A percentile compares a stretch with the other conserved stretches of the same genome.
These are phyloP conservation scores for Penicillium cataractarum DNA, from an alignment of 495 filamentous ascomycete species.

Conservation along the genomic window DNA sequence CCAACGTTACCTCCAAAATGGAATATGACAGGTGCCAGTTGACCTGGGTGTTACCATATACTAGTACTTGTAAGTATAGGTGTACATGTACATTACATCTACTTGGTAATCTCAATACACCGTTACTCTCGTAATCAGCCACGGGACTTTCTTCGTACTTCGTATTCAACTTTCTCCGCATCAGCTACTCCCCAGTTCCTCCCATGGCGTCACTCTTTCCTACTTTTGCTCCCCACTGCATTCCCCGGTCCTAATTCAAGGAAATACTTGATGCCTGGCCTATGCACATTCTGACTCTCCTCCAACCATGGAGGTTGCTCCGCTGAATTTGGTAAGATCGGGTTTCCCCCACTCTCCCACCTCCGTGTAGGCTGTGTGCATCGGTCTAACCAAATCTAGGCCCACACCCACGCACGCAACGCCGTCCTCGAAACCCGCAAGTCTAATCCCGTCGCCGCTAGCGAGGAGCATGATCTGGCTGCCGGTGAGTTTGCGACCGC, in stretches of 20 bases:
- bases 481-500: conserved; percentile 89
- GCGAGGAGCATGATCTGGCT: conserved; percentile 85
- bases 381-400: conserved; percentile 56
- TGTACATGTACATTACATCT: no score
- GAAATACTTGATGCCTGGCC: conserved; percentile 3
- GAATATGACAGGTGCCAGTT: neutral
- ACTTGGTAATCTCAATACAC: no score
- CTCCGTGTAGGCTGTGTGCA: neutral
- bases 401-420: conserved; percentile 83
- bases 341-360: neutral
- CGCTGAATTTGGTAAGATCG: conserved; percentile 57
- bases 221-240: conserved; percentile 1
- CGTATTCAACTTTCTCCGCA: conserved; percentile 3
- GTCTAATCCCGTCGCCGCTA: conserved; percentile 75
- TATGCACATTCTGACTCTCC: neutral
- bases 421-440: conserved; percentile 78
- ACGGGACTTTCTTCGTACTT: neutral
- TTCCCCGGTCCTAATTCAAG: neutral
- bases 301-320: conserved; percentile 60
- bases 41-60: neutral
- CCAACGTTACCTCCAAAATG: neutral
- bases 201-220: conserved; percentile 12
- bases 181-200: conserved; percentile 2
- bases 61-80: no score
- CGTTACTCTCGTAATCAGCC: neutral